These are phyloP conservation scores for Neopestalotiopsis sp. DNA, from an alignment of 2,329 filamentous ascomycete genomes.

Conservation along the genomic window DNA sequence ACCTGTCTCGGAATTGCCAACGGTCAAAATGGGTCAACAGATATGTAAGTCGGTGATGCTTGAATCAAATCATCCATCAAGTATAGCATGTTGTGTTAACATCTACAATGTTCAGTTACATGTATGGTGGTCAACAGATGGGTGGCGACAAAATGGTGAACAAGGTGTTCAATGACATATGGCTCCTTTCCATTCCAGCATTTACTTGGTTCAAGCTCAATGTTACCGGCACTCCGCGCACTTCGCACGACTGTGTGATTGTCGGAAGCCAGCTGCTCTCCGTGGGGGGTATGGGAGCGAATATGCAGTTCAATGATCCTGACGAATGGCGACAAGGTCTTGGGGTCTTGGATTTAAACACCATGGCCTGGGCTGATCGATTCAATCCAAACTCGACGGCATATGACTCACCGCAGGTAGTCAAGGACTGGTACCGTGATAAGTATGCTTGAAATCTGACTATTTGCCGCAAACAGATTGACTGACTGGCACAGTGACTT, in stretches of 20 bases:
- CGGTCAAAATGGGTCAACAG: neutral
- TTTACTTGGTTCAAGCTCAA: constrained; percentile 13
- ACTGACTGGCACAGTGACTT: neutral
- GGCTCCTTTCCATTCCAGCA: constrained; percentile 11
- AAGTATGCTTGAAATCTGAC: neutral
- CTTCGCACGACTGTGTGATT: constrained; percentile 1
- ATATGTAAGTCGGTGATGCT: neutral
- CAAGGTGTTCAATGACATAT: neutral
- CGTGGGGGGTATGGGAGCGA: neutral
- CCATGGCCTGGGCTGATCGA: neutral
- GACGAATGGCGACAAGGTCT: constrained; percentile 7
- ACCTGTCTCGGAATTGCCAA: neutral
- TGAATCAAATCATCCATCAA: neutral
- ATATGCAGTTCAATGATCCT: neutral
- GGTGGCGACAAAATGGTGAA: neutral
- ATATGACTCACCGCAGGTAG: neutral
- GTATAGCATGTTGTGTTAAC: neutral
- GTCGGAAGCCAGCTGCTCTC: constrained; percentile 8
- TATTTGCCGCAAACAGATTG: too few species aligned
- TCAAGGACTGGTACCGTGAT: neutral
- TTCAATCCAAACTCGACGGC: neutral
- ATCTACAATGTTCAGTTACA: neutral
- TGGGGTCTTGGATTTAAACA: neutral
- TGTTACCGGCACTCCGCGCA: neutral
- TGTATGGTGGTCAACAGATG: neutral